A percentile compares a stretch with the other conserved stretches of the same genome.
Evolutionary conservation across 495 filamentous ascomycete genomes (phyloP).

Genomic region (Penicillium egyptiacum): DNA sequence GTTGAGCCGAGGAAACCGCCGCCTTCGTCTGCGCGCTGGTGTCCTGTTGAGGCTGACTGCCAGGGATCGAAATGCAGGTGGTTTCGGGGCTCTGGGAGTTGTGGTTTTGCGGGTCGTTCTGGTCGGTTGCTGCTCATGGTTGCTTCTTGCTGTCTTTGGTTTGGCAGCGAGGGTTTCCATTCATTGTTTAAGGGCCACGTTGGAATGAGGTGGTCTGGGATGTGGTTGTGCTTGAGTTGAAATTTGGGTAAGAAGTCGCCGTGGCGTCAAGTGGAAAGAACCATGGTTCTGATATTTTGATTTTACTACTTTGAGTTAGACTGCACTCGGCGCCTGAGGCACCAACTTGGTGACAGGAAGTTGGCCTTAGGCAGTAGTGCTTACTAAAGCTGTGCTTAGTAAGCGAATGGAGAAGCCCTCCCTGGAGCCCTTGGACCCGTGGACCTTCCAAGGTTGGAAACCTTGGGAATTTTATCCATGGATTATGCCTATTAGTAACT

Average conservation of each 20-base stretch:
- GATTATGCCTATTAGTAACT: no score
- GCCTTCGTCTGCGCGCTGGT: slow-evolving; percentile 68
- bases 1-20: slow-evolving; percentile 50
- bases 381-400: no score
- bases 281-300: slow-evolving; percentile 21
- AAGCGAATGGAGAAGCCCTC: no score
- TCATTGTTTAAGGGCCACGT: background rate
- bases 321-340: background rate
- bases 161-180: background rate
- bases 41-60: slow-evolving; percentile 77
- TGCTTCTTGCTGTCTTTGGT: background rate
- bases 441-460: no score
- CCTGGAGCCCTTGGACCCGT: no score
- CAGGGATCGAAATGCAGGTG: slow-evolving; percentile 70
- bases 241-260: background rate
- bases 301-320: slow-evolving; percentile 25
- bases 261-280: slow-evolving; percentile 14
- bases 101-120: background rate
- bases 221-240: background rate
- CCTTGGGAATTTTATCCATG: no score
- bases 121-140: background rate
- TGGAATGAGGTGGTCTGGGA: background rate
- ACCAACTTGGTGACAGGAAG: no score
- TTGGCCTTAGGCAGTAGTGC: no score
- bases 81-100: slow-evolving; percentile 27